Percentiles rank a stretch among this genome's conserved stretches.
These are phyloP conservation scores for Gaeumannomyces tritici DNA, from an alignment of 2,329 filamentous ascomycete genomes.

Conservation along the genomic window DNA sequence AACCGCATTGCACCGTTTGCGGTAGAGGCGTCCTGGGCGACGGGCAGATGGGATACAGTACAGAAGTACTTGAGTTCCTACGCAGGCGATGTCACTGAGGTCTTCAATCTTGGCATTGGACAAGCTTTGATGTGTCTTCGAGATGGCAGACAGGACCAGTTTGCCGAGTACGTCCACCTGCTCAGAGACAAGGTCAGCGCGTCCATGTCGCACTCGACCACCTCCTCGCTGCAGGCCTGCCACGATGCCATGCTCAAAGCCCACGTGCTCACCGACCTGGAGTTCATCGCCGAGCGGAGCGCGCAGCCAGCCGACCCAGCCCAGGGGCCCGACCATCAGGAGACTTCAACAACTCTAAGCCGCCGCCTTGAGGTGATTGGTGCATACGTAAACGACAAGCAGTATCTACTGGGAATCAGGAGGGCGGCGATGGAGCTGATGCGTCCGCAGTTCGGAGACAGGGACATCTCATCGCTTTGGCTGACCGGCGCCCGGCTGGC, in stretches of 20 bases:
- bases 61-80: slow-evolving; percentile 53
- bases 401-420: slow-evolving; percentile 79
- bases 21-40: slow-evolving; percentile 87
- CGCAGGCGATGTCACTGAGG: slow-evolving; percentile 38
- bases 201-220: slow-evolving; percentile 66
- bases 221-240: slow-evolving; percentile 71
- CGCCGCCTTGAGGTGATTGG: slow-evolving; percentile 83
- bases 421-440: slow-evolving; percentile 79
- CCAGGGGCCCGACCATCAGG: slow-evolving; percentile 21
- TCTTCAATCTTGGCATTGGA: slow-evolving; percentile 80
- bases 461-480: slow-evolving; percentile 78
- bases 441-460: slow-evolving; percentile 54
- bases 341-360: slow-evolving; percentile 47
- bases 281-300: slow-evolving; percentile 53
- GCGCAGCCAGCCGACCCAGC: slow-evolving; percentile 21
- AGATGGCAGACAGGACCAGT: slow-evolving; percentile 36
- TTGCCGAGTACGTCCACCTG: slow-evolving; percentile 48
- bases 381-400: slow-evolving; percentile 84
- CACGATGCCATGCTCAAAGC: slow-evolving; percentile 80
- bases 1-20: slow-evolving; percentile 70
- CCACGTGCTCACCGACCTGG: slow-evolving; percentile 80
- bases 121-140: slow-evolving; percentile 53
- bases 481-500: slow-evolving; percentile 76
- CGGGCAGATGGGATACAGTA: slow-evolving; percentile 69
- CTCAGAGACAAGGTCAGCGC: slow-evolving; percentile 63